A percentile compares a stretch with the other conserved stretches of the same genome.
These are phyloP conservation scores for Phytophthora tentaculata DNA, from an alignment of 352 stramenopile species.

Conservation along the genomic window DNA sequence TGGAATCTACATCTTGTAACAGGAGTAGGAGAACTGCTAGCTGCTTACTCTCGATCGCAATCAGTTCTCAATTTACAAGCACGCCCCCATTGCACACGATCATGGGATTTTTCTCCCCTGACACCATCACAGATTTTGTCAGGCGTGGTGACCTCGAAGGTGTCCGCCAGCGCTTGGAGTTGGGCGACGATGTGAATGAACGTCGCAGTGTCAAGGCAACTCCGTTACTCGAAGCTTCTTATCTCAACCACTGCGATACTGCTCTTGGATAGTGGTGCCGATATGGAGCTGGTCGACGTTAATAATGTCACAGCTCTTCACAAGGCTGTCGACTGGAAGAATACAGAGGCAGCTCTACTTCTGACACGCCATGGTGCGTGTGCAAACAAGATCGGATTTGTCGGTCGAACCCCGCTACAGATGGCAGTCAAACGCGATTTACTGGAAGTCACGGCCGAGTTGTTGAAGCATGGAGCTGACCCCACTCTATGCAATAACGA, in stretches of 20 bases:
- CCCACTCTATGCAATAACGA: neutral
- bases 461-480: constrained; percentile 11
- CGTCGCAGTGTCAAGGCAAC: constrained; percentile 6
- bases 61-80: no score
- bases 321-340: constrained; percentile 6
- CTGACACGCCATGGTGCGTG: constrained; percentile 3
- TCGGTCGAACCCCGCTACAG: constrained; percentile 15
- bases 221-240: constrained; percentile 7
- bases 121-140: constrained; percentile 21
- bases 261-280: constrained; percentile 19
- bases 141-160: constrained; percentile 9
- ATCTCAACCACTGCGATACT: neutral
- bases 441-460: constrained; percentile 3
- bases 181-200: constrained; percentile 21
- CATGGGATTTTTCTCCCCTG: constrained; percentile 14
- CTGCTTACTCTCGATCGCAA: no score
- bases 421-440: constrained; percentile 11
- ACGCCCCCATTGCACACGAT: no score
- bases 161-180: constrained; percentile 8
- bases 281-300: constrained; percentile 3
- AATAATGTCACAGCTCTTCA: constrained; percentile 8
- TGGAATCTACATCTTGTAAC: no score
- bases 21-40: no score
- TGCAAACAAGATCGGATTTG: constrained; percentile 9
- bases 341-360: constrained; percentile 1